Evolutionary conservation across 352 stramenopile genomes (phyloP).

Genomic region (Globisporangium uncinulatum): DNA sequence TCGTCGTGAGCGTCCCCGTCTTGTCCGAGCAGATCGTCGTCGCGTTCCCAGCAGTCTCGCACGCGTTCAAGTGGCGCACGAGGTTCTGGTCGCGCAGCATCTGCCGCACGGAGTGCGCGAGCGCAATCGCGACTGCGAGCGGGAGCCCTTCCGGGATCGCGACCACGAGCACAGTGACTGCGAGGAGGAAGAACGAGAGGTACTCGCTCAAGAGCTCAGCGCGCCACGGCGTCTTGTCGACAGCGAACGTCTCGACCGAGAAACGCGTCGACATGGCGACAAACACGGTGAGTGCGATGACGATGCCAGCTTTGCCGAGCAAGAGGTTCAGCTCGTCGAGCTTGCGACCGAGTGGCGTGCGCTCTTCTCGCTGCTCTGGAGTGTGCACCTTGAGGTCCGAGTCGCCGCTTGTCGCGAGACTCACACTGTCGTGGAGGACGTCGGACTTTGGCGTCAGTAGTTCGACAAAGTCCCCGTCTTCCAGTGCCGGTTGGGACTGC

Average conservation of each 20-base stretch:
- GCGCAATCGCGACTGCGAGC: constrained; percentile 94
- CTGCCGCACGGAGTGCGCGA: constrained; percentile 93
- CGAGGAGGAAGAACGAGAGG: constrained; percentile 82
- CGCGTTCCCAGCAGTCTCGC: constrained; percentile 92
- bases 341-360: constrained; percentile 65
- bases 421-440: no score
- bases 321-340: constrained; percentile 64
- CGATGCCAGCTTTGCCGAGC: constrained; percentile 57
- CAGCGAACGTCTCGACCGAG: constrained; percentile 53
- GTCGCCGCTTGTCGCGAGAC: no score
- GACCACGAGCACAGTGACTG: constrained; percentile 92
- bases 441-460: no score
- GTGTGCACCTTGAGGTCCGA: no score
- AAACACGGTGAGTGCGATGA: constrained; percentile 63
- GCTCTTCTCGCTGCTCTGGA: not conserved
- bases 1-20: constrained; percentile 96
- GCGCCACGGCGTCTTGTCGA: constrained; percentile 29
- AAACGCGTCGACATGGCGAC: constrained; percentile 43
- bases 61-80: constrained; percentile 83
- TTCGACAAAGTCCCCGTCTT: no score
- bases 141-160: constrained; percentile 97
- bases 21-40: constrained; percentile 98
- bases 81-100: constrained; percentile 92
- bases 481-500: no score
- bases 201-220: constrained; percentile 47